Conservation (phyloP, 2,329 filamentous ascomycete species). For the Alternaria arbusti region DNA sequence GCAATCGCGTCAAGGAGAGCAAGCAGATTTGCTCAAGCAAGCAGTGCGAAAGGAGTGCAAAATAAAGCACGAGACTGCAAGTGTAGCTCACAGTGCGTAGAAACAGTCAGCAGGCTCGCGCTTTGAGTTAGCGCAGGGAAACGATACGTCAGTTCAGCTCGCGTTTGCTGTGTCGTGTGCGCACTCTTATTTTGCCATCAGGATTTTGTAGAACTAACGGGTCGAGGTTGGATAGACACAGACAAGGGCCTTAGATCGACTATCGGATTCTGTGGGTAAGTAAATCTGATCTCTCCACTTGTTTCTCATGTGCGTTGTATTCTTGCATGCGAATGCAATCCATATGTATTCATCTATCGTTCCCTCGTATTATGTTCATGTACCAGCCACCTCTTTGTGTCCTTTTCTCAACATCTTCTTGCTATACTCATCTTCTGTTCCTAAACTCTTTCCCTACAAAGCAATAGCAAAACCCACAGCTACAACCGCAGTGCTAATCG, state of each 20-base stretch:
- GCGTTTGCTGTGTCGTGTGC: background rate
- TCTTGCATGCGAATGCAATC: background rate
- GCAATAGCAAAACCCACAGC: conserved; percentile 28
- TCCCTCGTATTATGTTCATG: background rate
- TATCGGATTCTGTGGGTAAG: background rate
- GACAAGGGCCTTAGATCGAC: background rate
- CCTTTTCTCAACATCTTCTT: background rate
- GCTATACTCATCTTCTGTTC: background rate
- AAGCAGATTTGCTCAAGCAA: background rate
- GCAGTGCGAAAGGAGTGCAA: background rate
- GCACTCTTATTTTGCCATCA: background rate
- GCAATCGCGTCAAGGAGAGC: background rate
- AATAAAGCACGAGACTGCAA: background rate
- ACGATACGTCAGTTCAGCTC: background rate
- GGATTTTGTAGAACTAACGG: background rate
- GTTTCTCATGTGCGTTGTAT: background rate
- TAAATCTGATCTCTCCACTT: background rate
- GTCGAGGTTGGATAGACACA: too few relatives aligned
- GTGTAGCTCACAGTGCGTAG: background rate
- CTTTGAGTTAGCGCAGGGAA: background rate
- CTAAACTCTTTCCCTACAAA: conserved; percentile 15
- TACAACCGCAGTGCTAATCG: conserved; percentile 15
- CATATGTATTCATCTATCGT: background rate
- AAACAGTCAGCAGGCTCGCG: background rate
- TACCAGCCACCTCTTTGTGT: background rate